A percentile compares a stretch with the other conserved stretches of the same genome.
Evolutionary conservation across 2,329 filamentous ascomycete genomes (phyloP).

Genomic region (Diaporthe sp.): DNA sequence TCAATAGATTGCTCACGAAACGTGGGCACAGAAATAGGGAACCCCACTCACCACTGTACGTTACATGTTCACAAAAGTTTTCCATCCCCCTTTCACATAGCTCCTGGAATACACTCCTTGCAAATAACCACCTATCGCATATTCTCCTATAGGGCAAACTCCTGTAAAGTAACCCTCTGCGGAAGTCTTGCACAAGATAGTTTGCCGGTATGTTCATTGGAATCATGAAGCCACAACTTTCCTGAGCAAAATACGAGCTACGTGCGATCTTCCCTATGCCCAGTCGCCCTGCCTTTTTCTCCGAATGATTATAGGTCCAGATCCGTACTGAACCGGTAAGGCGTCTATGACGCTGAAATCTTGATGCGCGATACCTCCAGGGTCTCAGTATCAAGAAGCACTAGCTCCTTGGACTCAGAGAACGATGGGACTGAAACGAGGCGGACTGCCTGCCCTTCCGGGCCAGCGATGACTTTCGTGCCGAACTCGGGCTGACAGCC

Average conservation of each 20-base stretch:
- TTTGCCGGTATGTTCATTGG: conserved; percentile 1
- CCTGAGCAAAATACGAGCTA: conserved; percentile 10
- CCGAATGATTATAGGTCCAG: not conserved
- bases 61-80: not conserved
- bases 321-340: not conserved
- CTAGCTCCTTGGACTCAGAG: conserved; percentile 80
- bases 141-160: not conserved
- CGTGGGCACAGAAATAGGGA: not conserved
- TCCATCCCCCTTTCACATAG: not conserved
- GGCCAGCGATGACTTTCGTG: conserved; percentile 77
- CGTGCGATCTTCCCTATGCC: not conserved
- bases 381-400: conserved; percentile 88
- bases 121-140: not conserved
- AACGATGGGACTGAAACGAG: conserved; percentile 90
- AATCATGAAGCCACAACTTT: conserved; percentile 24
- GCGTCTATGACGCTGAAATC: conserved; percentile 58
- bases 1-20: not conserved
- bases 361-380: conserved; percentile 82
- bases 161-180: no score
- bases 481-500: conserved; percentile 87
- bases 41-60: conserved; percentile 21
- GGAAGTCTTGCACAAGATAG: not conserved
- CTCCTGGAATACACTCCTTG: not conserved
- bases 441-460: conserved; percentile 78
- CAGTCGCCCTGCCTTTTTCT: not conserved